Evolutionary conservation across 2,329 filamentous ascomycete species (phyloP), one percentile per base, ranked within the genome.

Genomic region (Diaporthe destruens): DNA sequence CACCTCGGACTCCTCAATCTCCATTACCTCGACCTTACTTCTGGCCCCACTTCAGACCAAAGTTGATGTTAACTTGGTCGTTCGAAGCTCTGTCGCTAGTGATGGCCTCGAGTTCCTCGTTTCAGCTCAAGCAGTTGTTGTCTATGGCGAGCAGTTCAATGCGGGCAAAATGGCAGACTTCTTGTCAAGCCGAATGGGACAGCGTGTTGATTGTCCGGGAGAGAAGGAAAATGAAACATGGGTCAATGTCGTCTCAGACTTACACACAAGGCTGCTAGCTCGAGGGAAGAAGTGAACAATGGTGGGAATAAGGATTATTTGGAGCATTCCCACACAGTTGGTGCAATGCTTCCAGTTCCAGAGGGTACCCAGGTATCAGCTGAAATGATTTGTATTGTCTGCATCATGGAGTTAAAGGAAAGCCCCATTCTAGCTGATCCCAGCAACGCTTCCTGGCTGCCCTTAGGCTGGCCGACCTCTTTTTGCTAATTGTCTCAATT

Each of bases 61-160:
- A 77, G 87, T 96, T 2, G 88, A 91, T 75, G 85, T 93, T 1
- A 82, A 80, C 0, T 85, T 96, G 71, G 85, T 86, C 20, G 80
- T 96, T 32, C 83, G 81, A 0, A 83, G 87, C 2, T 80, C 81
- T 12, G 84, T 81, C 63, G 82, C 82, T 0, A 82, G 82, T 0
- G 83, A 85, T n/a, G 85, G 87, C 4, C 82, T 92, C 14, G 85
- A 88, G 0, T 85, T 94, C 47, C 80, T 81, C 18, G 82, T 93
- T 32, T 82, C 82, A 7, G 85, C 87, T 1, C 84, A 83, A 29
- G 92, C 90, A 0, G 86, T 85, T 68, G 89, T 95, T 1, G 84
- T 94, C 2, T 96, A 96, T 79, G 94, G 94, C 0, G 93, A 96
- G 82, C 87, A 88, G 73, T 95, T 95, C 80, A 93, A 94, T 75